Conservation (phyloP, 192 early-diverging fungal genomes). For the Gryganskiella cystojenkinii region DNA sequence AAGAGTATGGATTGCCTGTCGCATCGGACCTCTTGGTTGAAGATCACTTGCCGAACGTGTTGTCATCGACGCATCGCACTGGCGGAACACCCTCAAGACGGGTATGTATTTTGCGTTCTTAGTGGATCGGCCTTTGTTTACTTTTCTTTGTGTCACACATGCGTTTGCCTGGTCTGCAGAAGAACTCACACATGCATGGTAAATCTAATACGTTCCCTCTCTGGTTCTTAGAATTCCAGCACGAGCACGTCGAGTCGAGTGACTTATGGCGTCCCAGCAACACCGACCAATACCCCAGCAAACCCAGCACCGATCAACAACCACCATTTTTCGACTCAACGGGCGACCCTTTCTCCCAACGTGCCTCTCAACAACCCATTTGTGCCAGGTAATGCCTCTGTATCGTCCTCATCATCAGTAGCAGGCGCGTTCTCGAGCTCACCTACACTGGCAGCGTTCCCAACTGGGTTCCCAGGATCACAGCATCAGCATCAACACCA, state of each 20-base stretch:
- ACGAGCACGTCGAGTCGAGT: constrained; percentile 33
- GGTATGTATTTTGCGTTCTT: no score
- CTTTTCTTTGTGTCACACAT: no score
- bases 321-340: constrained; percentile 34
- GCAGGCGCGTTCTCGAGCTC: constrained; percentile 30
- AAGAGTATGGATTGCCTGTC: constrained; percentile 41
- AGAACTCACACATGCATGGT: no score
- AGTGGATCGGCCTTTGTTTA: no score
- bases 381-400: neutral
- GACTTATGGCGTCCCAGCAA: constrained; percentile 36
- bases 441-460: constrained; percentile 31
- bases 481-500: no score
- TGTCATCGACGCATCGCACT: constrained; percentile 44
- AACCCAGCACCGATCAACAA: constrained; percentile 46
- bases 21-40: constrained; percentile 40
- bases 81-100: constrained; percentile 46
- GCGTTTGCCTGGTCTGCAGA: no score
- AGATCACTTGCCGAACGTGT: constrained; percentile 30
- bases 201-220: no score
- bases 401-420: constrained; percentile 17
- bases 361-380: constrained; percentile 16
- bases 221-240: constrained; percentile 44
- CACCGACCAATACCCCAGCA: constrained; percentile 48
- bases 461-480: constrained; percentile 12
- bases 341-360: constrained; percentile 31